A percentile compares a stretch with the other conserved stretches of the same genome.
These are phyloP conservation scores for Diaporthe batatas DNA, from an alignment of 2,329 filamentous ascomycete genomes.

Conservation along the genomic window DNA sequence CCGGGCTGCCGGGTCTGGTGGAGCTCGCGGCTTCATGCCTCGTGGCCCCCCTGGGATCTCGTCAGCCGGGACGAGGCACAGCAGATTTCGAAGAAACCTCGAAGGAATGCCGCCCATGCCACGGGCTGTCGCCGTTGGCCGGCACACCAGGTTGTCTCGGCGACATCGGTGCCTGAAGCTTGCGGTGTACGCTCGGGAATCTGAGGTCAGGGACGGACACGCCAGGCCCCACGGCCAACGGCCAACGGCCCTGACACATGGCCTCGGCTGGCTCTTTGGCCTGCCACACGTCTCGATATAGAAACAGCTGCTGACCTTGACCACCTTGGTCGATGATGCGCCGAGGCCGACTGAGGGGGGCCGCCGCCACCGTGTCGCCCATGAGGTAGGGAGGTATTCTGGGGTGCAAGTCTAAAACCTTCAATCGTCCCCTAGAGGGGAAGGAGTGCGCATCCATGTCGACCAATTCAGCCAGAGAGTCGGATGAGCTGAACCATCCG, in stretches of 20 bases:
- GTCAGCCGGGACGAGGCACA: slow-evolving; percentile 35
- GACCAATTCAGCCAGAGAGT: background rate
- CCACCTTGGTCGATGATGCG: slow-evolving; percentile 9
- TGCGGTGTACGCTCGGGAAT: background rate
- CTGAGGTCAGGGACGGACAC: slow-evolving; percentile 16
- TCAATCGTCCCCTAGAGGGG: slow-evolving; percentile 22
- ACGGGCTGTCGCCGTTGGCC: slow-evolving; percentile 23
- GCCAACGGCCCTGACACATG: background rate
- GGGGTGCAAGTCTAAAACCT: slow-evolving; percentile 23
- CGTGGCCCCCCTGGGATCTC: slow-evolving; percentile 33
- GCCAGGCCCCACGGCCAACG: background rate
- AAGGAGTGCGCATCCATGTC: slow-evolving; percentile 17
- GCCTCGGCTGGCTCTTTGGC: slow-evolving; percentile 4
- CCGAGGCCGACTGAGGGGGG: slow-evolving; percentile 1
- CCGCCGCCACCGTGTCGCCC: background rate
- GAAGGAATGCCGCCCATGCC: slow-evolving; percentile 25
- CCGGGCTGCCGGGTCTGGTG: background rate
- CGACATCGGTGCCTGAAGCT: slow-evolving; percentile 16
- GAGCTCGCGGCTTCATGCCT: slow-evolving; percentile 25
- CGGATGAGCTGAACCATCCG: background rate
- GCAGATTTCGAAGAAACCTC: slow-evolving; percentile 8
- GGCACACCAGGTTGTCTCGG: background rate
- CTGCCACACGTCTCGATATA: slow-evolving; percentile 25
- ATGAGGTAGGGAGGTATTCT: slow-evolving; percentile 29
- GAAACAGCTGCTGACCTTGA: slow-evolving; percentile 16